Base-by-base conservation (phyloP, 768 basidiomycete species). In the Pleurotus salmoneostramineus region DNA sequence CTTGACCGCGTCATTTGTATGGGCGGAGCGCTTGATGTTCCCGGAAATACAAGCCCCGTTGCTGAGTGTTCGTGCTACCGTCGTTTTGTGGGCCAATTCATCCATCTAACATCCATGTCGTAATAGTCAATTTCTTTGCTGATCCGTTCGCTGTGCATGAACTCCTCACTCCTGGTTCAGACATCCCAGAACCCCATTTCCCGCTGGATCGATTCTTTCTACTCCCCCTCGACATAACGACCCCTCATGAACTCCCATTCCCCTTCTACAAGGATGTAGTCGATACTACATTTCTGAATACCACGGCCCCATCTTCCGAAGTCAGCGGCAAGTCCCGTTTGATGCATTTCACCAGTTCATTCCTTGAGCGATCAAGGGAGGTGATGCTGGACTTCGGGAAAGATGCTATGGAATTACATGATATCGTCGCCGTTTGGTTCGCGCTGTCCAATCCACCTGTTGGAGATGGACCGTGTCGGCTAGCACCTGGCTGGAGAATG, bases 21-120 rank as follows among this genome's bases (percentile, higher is more conserved):
- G 93, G 95, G 95, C n/a, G 95, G 93, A 11, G 89, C 93, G 2
- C 69, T 98, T 21, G 93, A 95, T 62, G 90, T 93, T 34, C 93
- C 95, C 0, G 95, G 95, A 2, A 98, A 96, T 63, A 89, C 87
- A 0, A 83, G 78, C 27, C 84, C 93, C 6, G 78, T 83, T 3
- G 89, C 93, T 58, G 95, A 97, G 70, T 96, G 94, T 91, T 71
- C 71, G 84, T 68, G 35, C 33, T 15, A 56, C 12, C 34, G 37
- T 48, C 36, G 14, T 14, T 36, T 21, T 31, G 6, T 27, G 2
- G 21, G 1, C 21, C 21, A 27, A 27, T 27, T 27, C 3, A 27
- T 27, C 21, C 21, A 27, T 27, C 21, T 27, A 27, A 27, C 21
- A 27, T 27, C 21, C 21, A 27, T 27, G 21, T 27, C 21, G 21